Evolutionary conservation across 257 asterid genomes (phyloP).

Genomic region (Scutellaria barbata): DNA sequence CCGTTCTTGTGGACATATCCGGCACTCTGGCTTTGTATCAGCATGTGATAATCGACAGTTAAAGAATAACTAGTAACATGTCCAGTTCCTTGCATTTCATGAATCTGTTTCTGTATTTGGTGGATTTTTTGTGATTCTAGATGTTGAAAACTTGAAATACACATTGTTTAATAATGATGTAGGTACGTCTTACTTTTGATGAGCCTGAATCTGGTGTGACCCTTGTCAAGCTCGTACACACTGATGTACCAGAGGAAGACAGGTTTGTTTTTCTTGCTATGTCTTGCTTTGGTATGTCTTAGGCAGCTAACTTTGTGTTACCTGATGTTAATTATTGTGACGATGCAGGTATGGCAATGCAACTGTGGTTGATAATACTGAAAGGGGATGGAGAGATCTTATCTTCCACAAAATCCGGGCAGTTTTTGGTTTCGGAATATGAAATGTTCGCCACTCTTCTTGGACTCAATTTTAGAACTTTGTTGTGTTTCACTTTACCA

Average conservation of each 20-base stretch:
- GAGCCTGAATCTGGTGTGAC: slow-evolving; percentile 93
- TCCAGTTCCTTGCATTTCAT: not conserved
- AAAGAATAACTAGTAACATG: not conserved
- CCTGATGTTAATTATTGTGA: slow-evolving; percentile 3
- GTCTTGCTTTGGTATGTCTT: not conserved
- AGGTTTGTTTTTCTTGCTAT: slow-evolving; percentile 54
- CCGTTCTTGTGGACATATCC: not conserved
- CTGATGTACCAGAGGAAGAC: slow-evolving; percentile 93
- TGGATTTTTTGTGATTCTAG: not conserved
- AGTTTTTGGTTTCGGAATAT: slow-evolving; percentile 66
- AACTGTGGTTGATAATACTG: slow-evolving; percentile 93
- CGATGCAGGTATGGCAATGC: slow-evolving; percentile 77
- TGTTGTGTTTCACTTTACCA: slow-evolving; percentile 21
- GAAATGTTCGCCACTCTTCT: not conserved
- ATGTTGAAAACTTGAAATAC: not conserved
- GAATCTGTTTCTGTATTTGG: not conserved
- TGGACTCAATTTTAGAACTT: not conserved
- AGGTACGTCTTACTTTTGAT: slow-evolving; percentile 83
- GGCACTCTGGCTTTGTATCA: too few relatives aligned
- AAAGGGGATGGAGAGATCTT: slow-evolving; percentile 96
- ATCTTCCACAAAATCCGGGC: slow-evolving; percentile 82
- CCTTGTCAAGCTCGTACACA: slow-evolving; percentile 70
- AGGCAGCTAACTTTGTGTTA: not conserved
- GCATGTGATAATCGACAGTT: not conserved
- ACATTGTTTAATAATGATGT: slow-evolving; percentile 14